Base-by-base conservation (phyloP, 495 filamentous ascomycete genomes). In the Parathielavia appendiculata region DNA sequence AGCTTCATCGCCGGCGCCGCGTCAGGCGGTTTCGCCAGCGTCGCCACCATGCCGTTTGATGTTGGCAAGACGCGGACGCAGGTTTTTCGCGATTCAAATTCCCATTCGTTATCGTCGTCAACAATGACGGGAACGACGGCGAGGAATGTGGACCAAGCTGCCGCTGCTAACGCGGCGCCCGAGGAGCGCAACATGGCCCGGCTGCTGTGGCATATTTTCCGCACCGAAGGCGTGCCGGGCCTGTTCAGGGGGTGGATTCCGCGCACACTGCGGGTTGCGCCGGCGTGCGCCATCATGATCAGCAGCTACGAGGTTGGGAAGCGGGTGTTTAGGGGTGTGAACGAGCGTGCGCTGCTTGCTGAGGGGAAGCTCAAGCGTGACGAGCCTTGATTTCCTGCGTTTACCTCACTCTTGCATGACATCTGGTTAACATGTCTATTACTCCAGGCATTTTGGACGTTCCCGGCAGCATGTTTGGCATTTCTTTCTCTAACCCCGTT, bases 281-380 rank as follows among this genome's bases (percentile, higher is more conserved):
- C 93, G 1, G 91, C 92, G 14, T 97, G 93, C 73, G 93, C 95
- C n/a, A 97, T 98, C 65, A 98, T 98, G 93, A 98, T 98, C 61
- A 95, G 90, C 56, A 95, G 84, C 56, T 98, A 97, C 65, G 93
- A 98, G 72, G 80, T 97, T 22, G 91, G 95, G 12, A 98, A 98
- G 81, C 86, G 86, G 69, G 86, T 87, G 71, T 92, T 93, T 8
- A 75, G 82, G 56, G 81, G 82, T 20, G 84, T 89, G 54, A 97
- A 98, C 64, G 86, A 92, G 66, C 76, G 81, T 46, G 69, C 75
- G 19, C 50, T 62, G 19, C 50, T 62, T 51, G 57, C 50, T 20
- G 66, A 62, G 52, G n/a, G 63, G 36, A 34, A 59, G 16, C 14
- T 12, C 6, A 32, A 35, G 30, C 26, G 20, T 26, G 30, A 50